Evolutionary conservation across 176 grass and related monocot genomes (phyloP).

Genomic region (Avena eriantha): DNA sequence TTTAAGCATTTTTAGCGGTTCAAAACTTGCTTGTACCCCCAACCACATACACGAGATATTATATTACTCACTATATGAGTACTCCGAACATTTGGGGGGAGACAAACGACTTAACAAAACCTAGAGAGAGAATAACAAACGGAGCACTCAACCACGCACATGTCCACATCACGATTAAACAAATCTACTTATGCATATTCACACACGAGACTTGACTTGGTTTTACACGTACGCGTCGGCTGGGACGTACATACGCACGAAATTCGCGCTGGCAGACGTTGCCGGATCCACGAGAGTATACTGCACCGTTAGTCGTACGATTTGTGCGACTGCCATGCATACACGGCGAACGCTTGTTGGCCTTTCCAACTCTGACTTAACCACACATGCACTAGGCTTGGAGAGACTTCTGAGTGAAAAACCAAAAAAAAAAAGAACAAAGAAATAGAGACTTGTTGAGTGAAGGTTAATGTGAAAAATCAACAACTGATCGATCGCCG

Average conservation of each 20-base stretch:
- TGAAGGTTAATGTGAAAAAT: neutral
- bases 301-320: neutral
- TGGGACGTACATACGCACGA: neutral
- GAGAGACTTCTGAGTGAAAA: no score
- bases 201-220: neutral
- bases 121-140: neutral
- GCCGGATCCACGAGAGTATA: neutral
- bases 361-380: neutral
- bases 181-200: neutral
- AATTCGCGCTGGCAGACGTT: neutral
- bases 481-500: neutral
- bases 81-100: constrained; percentile 10
- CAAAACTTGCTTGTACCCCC: no score
- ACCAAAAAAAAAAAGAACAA: no score
- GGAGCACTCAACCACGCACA: neutral
- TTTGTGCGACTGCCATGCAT: neutral
- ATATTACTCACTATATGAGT: neutral
- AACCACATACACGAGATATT: neutral
- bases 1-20: no score
- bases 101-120: neutral
- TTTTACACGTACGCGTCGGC: neutral
- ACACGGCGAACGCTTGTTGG: neutral
- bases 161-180: neutral
- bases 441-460: neutral
- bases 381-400: no score